phyloP scores from a whole-genome alignment of 108 stramenopile species.

The Cyclotella choctawhatcheeana region DNA sequence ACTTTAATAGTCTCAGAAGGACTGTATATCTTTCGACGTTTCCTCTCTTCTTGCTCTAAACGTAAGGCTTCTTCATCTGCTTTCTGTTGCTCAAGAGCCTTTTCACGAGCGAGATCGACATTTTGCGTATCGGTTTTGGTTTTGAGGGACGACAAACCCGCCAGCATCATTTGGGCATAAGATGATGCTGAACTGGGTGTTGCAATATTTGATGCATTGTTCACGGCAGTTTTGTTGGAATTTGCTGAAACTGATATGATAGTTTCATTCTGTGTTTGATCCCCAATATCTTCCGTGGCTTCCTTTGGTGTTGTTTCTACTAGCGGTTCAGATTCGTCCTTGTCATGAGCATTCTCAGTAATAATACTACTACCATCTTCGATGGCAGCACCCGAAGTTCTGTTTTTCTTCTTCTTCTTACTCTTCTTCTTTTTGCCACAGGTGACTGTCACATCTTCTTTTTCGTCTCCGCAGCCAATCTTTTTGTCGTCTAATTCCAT shows the following conservation, averaged over 20 bases:
- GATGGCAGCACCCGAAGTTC: not conserved
- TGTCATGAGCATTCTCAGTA: not conserved
- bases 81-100: slow-evolving; percentile 32
- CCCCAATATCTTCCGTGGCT: too few relatives aligned
- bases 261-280: too few relatives aligned
- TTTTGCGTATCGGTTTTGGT: slow-evolving; percentile 39
- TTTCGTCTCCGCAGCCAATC: slow-evolving; percentile 12
- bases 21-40: slow-evolving; percentile 43
- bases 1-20: slow-evolving; percentile 35
- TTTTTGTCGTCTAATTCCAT: slow-evolving; percentile 17
- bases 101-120: slow-evolving; percentile 35
- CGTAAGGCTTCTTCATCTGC: slow-evolving; percentile 37
- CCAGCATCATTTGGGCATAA: slow-evolving; percentile 46
- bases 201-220: too few relatives aligned
- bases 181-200: too few relatives aligned
- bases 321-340: too few relatives aligned
- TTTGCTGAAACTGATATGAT: slow-evolving; percentile 11
- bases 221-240: not conserved
- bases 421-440: slow-evolving; percentile 34
- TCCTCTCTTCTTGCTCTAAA: slow-evolving; percentile 53
- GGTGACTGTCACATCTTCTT: not conserved
- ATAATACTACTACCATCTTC: slow-evolving; percentile 10
- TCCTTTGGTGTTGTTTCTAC: not conserved
- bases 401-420: slow-evolving; percentile 21
- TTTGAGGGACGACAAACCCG: slow-evolving; percentile 36